Evolutionary conservation across 2,329 filamentous ascomycete species (phyloP).

Genomic region (Colletotrichum liaoningense): DNA sequence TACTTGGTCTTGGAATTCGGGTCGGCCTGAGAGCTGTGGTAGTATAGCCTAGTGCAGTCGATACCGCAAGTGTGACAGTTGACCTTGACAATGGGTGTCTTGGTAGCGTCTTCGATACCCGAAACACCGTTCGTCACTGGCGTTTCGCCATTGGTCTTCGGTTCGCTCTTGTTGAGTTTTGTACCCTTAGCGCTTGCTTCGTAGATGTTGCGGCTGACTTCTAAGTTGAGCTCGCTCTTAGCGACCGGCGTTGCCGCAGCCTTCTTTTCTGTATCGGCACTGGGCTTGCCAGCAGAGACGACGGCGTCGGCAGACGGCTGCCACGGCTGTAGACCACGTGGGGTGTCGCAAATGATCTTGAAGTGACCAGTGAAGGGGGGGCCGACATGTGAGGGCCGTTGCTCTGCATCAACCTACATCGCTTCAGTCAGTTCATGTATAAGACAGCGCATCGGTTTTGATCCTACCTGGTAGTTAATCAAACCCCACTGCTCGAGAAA

Average conservation of each 20-base stretch:
- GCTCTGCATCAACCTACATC: constrained; percentile 91
- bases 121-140: constrained; percentile 73
- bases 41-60: constrained; percentile 80
- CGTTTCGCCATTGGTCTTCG: constrained; percentile 81
- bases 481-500: constrained; percentile 99
- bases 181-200: constrained; percentile 85
- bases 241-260: constrained; percentile 72
- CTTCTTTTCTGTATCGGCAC: constrained; percentile 77
- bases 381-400: constrained; percentile 92
- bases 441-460: background rate
- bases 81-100: constrained; percentile 74
- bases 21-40: constrained; percentile 67
- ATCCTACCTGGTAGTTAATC: constrained; percentile 93
- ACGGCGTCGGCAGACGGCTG: constrained; percentile 86
- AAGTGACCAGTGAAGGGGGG: constrained; percentile 98
- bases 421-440: background rate
- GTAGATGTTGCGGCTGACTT: constrained; percentile 95
- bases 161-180: constrained; percentile 76
- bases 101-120: constrained; percentile 69
- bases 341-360: constrained; percentile 94
- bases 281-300: constrained; percentile 70
- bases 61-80: constrained; percentile 93
- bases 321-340: constrained; percentile 92
- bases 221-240: constrained; percentile 89
- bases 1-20: constrained; percentile 78